A percentile compares a stretch with the other conserved stretches of the same genome.
These are phyloP conservation scores for Zizania latifolia DNA, from an alignment of 176 grass and related monocot species.

Conservation along the genomic window DNA sequence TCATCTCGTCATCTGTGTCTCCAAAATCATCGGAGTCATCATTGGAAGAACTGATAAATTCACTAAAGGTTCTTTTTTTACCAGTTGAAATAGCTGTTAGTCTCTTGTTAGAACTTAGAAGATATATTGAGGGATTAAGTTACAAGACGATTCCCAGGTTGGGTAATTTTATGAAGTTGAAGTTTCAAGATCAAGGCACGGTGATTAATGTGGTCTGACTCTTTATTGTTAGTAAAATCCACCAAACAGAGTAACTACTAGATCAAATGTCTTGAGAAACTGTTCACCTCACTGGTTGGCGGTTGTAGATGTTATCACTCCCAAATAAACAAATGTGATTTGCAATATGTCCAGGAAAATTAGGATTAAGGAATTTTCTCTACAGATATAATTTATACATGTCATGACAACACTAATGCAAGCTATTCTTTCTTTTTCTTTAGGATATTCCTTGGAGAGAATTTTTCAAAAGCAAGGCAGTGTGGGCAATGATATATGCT, in stretches of 20 bases:
- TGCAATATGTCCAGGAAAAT: not conserved
- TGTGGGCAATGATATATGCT: slow-evolving; percentile 99
- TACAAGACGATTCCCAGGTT: slow-evolving; percentile 3
- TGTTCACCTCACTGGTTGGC: not conserved
- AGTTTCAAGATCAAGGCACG: not conserved
- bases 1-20: slow-evolving; percentile 26
- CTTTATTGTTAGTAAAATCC: not conserved
- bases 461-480: slow-evolving; percentile 91
- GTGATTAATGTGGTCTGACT: not conserved
- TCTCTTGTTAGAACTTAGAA: not conserved
- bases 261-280: not conserved
- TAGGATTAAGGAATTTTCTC: not conserved
- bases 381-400: not conserved
- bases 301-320: not conserved
- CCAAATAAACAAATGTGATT: not conserved
- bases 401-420: not conserved
- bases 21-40: slow-evolving; percentile 48
- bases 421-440: slow-evolving; percentile 26
- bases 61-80: slow-evolving; percentile 48
- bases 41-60: slow-evolving; percentile 43
- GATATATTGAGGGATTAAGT: slow-evolving; percentile 1
- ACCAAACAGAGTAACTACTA: not conserved
- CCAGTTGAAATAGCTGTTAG: not conserved
- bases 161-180: not conserved
- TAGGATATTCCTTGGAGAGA: slow-evolving; percentile 94